These are phyloP conservation scores for Blastocystis sp. DNA, from an alignment of 352 stramenopile species.

Conservation along the genomic window DNA sequence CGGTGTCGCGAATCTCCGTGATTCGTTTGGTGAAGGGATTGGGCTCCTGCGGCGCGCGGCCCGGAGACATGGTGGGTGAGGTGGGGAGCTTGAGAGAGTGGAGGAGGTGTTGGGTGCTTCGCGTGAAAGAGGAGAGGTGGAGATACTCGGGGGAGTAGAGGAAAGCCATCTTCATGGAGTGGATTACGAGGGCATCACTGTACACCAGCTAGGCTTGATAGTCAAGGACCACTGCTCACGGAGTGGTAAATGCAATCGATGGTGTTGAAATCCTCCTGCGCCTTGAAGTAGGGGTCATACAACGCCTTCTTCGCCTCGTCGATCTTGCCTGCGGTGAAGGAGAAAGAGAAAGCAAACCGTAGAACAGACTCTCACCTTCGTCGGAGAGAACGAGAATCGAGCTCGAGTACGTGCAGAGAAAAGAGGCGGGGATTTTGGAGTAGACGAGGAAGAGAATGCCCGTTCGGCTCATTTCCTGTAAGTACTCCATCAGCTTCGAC, in stretches of 20 bases:
- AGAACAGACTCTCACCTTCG: not conserved
- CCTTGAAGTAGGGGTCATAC: conserved; percentile 15
- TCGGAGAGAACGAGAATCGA: conserved; percentile 29
- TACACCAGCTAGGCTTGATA: conserved; percentile 6
- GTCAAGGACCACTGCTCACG: not conserved
- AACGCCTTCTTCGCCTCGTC: not conserved
- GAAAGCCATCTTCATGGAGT: not conserved
- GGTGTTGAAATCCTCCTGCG: conserved; percentile 15
- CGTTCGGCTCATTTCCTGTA: conserved; percentile 9
- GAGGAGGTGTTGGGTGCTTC: not conserved
- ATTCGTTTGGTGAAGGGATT: conserved; percentile 35
- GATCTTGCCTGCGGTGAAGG: not conserved
- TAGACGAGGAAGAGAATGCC: conserved; percentile 55
- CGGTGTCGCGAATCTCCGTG: conserved; percentile 42
- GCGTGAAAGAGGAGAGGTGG: not conserved
- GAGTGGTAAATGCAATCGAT: conserved; percentile 37
- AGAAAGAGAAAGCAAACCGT: not conserved
- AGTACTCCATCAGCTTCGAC: conserved; percentile 13
- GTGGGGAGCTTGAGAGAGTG: not conserved
- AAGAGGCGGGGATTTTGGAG: conserved; percentile 3
- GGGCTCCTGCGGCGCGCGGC: not conserved
- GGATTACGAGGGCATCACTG: conserved; percentile 2
- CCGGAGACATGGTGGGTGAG: not conserved
- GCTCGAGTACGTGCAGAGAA: conserved; percentile 20
- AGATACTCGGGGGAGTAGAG: not conserved